Conservation (phyloP, 371 early-diverging fungal genomes). For the Rhizopus delemar region DNA sequence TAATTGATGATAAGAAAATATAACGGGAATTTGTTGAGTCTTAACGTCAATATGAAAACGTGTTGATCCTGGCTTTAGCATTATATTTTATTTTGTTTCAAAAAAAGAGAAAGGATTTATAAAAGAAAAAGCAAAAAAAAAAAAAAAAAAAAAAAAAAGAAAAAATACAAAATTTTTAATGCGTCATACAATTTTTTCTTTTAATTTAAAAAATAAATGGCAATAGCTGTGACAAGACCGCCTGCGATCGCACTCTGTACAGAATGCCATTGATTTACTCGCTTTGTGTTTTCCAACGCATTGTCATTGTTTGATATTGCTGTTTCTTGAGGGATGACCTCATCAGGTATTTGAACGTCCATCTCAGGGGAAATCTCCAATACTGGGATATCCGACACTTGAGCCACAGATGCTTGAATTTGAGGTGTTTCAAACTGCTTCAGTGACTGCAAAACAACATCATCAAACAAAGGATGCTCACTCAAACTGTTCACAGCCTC, state of each 20-base stretch:
- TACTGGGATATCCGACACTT: no score
- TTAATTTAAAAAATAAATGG: conserved; percentile 39
- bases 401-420: no score
- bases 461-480: conserved; percentile 21
- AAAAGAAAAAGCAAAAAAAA: background rate
- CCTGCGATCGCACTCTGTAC: conserved; percentile 50
- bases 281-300: background rate
- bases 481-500: conserved; percentile 21
- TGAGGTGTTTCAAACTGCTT: background rate
- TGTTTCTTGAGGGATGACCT: background rate
- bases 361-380: no score
- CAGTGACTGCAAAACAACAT: conserved; percentile 1
- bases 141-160: conserved; percentile 6
- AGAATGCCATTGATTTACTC: conserved; percentile 26
- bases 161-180: background rate
- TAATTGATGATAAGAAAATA: conserved; percentile 24
- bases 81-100: background rate
- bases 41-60: conserved; percentile 24
- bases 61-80: background rate
- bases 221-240: conserved; percentile 42
- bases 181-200: conserved; percentile 85
- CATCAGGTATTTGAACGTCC: background rate
- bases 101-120: background rate
- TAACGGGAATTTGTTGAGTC: conserved; percentile 16
- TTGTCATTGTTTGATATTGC: background rate